These are phyloP conservation scores for Ogataea trehaloabstinens DNA, from an alignment of 805 yeast genomes.

Conservation along the genomic window DNA sequence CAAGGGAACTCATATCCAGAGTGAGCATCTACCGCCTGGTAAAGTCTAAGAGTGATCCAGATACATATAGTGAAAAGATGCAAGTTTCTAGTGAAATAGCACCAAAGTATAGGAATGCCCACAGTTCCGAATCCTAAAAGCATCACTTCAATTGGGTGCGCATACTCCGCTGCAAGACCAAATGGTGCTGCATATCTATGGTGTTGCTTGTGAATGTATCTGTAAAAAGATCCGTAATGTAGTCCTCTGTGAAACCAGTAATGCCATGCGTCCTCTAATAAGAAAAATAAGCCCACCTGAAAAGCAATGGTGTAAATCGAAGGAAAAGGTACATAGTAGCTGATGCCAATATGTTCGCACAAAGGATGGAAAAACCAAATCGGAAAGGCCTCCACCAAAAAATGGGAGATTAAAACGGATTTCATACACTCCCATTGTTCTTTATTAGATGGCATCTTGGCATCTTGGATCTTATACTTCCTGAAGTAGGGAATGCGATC, in stretches of 20 bases:
- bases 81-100: constrained; percentile 68
- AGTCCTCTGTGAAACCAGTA: constrained; percentile 91
- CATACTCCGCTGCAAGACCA: constrained; percentile 96
- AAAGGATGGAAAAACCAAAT: constrained; percentile 97
- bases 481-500: constrained; percentile 84
- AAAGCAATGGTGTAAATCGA: constrained; percentile 49
- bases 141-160: constrained; percentile 93
- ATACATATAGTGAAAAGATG: constrained; percentile 86
- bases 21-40: constrained; percentile 97
- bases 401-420: constrained; percentile 80
- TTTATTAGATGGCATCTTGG: constrained; percentile 70
- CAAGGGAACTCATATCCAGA: constrained; percentile 98
- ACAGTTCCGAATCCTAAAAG: constrained; percentile 93
- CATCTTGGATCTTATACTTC: constrained; percentile 85
- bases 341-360: constrained; percentile 77
- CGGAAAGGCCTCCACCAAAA: constrained; percentile 91
- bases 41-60: constrained; percentile 85
- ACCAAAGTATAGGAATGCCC: constrained; percentile 88
- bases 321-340: constrained; percentile 85
- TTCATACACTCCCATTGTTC: constrained; percentile 95
- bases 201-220: constrained; percentile 94
- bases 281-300: constrained; percentile 77
- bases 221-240: constrained; percentile 87
- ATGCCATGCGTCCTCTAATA: constrained; percentile 94
- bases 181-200: constrained; percentile 98